Evolutionary conservation across 495 filamentous ascomycete species (phyloP).

Genomic region (Niebla homalea): DNA sequence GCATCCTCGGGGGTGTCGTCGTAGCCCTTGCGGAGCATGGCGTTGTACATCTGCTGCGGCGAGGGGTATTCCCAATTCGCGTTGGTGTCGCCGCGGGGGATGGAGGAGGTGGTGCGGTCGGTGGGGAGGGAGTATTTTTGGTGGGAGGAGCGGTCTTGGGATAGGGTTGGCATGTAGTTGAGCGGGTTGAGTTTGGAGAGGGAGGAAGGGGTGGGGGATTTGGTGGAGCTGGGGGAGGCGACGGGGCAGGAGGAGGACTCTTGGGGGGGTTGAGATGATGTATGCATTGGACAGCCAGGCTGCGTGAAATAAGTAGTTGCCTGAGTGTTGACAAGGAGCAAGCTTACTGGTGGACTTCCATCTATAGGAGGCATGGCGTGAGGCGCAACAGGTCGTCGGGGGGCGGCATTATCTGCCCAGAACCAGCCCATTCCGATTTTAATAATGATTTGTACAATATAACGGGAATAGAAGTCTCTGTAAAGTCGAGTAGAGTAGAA

Average conservation of each 20-base stretch:
- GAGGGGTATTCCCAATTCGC: slow-evolving; percentile 96
- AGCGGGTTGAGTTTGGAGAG: slow-evolving; percentile 75
- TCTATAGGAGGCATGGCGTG: slow-evolving; percentile 28
- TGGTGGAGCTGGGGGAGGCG: slow-evolving; percentile 25
- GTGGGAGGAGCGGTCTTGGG: slow-evolving; percentile 57
- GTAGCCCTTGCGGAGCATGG: slow-evolving; percentile 87
- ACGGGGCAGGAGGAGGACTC: slow-evolving; percentile 39
- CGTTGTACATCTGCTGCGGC: slow-evolving; percentile 99
- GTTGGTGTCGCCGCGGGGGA: slow-evolving; percentile 60
- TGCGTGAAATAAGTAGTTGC: slow-evolving; percentile 22
- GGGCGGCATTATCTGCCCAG: slow-evolving; percentile 63
- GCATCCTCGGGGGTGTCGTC: slow-evolving; percentile 84
- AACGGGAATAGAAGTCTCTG: too few species aligned
- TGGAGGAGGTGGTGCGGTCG: slow-evolving; percentile 67
- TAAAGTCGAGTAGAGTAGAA: too few species aligned
- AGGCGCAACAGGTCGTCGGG: slow-evolving; percentile 28
- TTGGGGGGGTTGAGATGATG: slow-evolving; percentile 36
- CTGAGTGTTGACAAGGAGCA: not conserved
- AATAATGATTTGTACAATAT: too few species aligned
- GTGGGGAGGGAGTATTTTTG: slow-evolving; percentile 64
- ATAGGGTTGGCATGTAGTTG: slow-evolving; percentile 92
- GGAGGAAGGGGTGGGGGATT: slow-evolving; percentile 25
- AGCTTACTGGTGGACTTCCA: slow-evolving; percentile 56
- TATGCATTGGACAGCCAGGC: slow-evolving; percentile 89
- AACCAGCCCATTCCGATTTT: slow-evolving; percentile 78